Conservation (phyloP, 805 yeast species). For the Lipomyces starkeyi region DNA sequence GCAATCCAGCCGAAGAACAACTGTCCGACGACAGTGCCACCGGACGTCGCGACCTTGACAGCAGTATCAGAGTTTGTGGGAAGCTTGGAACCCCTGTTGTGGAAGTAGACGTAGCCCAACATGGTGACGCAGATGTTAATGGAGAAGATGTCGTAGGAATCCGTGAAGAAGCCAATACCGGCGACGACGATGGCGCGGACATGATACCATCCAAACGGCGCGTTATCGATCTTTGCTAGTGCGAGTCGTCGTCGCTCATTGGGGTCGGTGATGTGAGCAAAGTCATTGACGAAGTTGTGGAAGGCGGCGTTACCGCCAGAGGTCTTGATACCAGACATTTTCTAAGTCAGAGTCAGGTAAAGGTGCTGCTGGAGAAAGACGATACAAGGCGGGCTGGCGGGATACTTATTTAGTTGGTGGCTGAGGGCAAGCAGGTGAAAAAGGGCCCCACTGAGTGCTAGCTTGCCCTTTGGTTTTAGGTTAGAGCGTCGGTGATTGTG, state of each 20-base stretch:
- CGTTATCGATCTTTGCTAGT: constrained; percentile 62
- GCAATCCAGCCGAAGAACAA: constrained; percentile 82
- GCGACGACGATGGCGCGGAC: constrained; percentile 50
- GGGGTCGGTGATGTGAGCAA: constrained; percentile 63
- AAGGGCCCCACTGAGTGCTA: too few species aligned
- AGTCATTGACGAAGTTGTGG: constrained; percentile 60
- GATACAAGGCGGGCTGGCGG: too few species aligned
- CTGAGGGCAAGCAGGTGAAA: too few species aligned
- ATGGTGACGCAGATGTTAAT: constrained; percentile 81
- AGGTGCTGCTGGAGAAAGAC: too few species aligned
- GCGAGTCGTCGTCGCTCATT: constrained; percentile 66
- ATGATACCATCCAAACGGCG: constrained; percentile 66
- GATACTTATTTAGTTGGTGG: too few species aligned
- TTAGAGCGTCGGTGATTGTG: too few species aligned
- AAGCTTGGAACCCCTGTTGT: constrained; percentile 53
- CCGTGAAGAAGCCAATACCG: constrained; percentile 93
- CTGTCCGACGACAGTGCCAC: constrained; percentile 93
- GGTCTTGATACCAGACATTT: constrained; percentile 17
- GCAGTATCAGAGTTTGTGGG: constrained; percentile 78
- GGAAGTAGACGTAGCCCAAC: constrained; percentile 80
- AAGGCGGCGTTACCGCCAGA: constrained; percentile 63
- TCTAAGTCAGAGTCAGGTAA: neutral
- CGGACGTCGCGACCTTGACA: constrained; percentile 87
- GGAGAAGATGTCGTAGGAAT: constrained; percentile 90
- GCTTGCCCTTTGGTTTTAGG: too few species aligned